Evolutionary conservation across 1,284 basidiomycete species (phyloP), one percentile per base, ranked within the genome.

Genomic region (Phylloboletellus chloephorus): DNA sequence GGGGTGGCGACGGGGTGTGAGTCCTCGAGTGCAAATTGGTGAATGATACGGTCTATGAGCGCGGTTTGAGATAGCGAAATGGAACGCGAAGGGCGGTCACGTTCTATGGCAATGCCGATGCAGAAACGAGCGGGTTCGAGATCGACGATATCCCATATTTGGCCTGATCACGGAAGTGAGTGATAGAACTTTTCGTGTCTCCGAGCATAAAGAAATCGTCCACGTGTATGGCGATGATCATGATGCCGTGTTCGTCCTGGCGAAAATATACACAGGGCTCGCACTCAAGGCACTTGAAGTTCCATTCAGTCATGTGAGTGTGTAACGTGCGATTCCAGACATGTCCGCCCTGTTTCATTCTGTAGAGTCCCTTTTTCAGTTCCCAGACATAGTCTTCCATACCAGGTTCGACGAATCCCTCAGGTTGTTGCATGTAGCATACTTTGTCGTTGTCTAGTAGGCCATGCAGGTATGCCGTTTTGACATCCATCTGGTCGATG

Each of bases 401-500:
- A 1, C 25, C 31, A 0, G n/a, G 20, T 4, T 43, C 25, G 0
- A n/a, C 29, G n/a, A 37, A 43, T 2, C 36, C 35, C 7, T 28
- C 30, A 8, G 39, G 41, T 6, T 43, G 31, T 8, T 33, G 20
- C 36, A 43, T 43, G 24, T 30, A 43, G 5, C 16, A 32, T 0
- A 11, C 31, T 8, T 43, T 30, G 7, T 41, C 12, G 5, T 11
- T 1, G 1, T 8, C n/a, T 2, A 37, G 22, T 0, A 10, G 8
- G 2, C 35, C 24, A 11, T 43, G 31, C 0, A 43, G 35, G 28
- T 15, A 43, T 0, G 39, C 33, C 0, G 21, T 44, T 5, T 47
- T 47, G 16, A 49, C 44, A n/a, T 49, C 37, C 0, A 49, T 7
- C 5, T 49, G 39, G 4, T 47, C n/a, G 0, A 49, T 47, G n/a